Conservation (phyloP, 1,284 basidiomycete genomes). For the Tremellales sp. region DNA sequence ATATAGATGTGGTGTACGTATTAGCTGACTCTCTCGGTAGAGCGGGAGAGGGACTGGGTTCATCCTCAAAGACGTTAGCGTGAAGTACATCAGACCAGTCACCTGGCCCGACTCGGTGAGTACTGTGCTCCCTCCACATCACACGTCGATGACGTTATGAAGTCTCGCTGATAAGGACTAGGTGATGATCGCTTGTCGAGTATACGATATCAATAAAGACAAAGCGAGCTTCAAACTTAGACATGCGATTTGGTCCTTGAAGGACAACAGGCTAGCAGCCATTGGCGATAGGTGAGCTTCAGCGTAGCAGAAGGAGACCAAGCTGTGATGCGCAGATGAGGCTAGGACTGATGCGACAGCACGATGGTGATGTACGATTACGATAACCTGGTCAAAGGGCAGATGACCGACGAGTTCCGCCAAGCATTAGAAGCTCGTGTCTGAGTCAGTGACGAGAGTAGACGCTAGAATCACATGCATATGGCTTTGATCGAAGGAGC, state of each 20-base stretch:
- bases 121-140: neutral
- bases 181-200: slow-evolving; percentile 36
- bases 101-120: slow-evolving; percentile 44
- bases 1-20: neutral
- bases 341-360: slow-evolving; percentile 9
- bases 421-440: slow-evolving; percentile 18
- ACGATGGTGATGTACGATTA: slow-evolving; percentile 47
- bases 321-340: neutral
- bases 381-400: slow-evolving; percentile 34
- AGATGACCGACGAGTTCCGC: slow-evolving; percentile 31
- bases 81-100: slow-evolving; percentile 10
- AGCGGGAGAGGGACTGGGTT: slow-evolving; percentile 31
- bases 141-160: neutral
- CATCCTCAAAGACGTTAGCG: slow-evolving; percentile 31
- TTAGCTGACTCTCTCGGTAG: slow-evolving; percentile 17
- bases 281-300: slow-evolving; percentile 31
- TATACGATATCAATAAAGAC: slow-evolving; percentile 31
- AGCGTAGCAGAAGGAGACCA: neutral
- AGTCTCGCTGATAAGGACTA: slow-evolving; percentile 6
- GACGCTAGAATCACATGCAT: too few species aligned
- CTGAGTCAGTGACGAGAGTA: too few species aligned
- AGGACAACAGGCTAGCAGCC: slow-evolving; percentile 34
- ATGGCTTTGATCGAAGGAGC: too few species aligned
- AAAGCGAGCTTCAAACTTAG: slow-evolving; percentile 33
- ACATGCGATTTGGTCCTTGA: slow-evolving; percentile 36